Percentiles rank a stretch among this genome's conserved stretches.
Conservation (phyloP, 2,329 filamentous ascomycete genomes). For the Ascochyta pisi region DNA sequence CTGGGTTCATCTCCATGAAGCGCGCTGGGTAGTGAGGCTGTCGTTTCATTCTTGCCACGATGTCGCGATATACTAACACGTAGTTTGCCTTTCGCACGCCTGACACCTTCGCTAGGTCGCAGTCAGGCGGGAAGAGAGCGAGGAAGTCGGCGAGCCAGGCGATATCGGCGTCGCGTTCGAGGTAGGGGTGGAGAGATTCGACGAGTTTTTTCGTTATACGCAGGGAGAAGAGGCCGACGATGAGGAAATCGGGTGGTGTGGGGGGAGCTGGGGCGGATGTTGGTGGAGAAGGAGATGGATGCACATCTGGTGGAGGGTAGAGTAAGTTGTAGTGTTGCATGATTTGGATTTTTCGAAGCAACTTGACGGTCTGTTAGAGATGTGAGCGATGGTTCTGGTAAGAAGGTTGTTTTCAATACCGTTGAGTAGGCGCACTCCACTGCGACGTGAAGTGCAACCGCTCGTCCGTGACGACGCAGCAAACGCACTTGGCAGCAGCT, state of each 20-base stretch:
- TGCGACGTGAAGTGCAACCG: not conserved
- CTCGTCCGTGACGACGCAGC: not conserved
- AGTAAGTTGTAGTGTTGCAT: not conserved
- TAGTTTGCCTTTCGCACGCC: conserved; percentile 24
- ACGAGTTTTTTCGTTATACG: conserved; percentile 28
- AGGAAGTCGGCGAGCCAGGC: conserved; percentile 32
- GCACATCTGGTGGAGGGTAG: conserved; percentile 3
- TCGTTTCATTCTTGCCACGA: conserved; percentile 32
- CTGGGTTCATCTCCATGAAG: conserved; percentile 36
- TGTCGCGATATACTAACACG: conserved; percentile 19
- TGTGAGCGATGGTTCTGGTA: not conserved
- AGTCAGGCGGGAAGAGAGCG: conserved; percentile 13
- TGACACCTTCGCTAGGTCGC: conserved; percentile 29
- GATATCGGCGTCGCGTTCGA: conserved; percentile 21
- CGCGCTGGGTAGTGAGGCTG: conserved; percentile 26
- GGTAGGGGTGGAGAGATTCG: conserved; percentile 23
- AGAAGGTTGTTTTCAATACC: no score
- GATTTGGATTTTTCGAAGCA: not conserved
- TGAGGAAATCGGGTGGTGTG: conserved; percentile 17
- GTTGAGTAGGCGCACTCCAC: not conserved
- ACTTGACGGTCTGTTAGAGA: no score
- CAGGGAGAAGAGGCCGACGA: conserved; percentile 37
- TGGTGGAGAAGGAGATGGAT: not conserved
- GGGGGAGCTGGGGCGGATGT: not conserved
- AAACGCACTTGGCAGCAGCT: conserved; percentile 1